Base-by-base conservation (phyloP, 2,329 filamentous ascomycete species). In the Colletotrichum karsti region DNA sequence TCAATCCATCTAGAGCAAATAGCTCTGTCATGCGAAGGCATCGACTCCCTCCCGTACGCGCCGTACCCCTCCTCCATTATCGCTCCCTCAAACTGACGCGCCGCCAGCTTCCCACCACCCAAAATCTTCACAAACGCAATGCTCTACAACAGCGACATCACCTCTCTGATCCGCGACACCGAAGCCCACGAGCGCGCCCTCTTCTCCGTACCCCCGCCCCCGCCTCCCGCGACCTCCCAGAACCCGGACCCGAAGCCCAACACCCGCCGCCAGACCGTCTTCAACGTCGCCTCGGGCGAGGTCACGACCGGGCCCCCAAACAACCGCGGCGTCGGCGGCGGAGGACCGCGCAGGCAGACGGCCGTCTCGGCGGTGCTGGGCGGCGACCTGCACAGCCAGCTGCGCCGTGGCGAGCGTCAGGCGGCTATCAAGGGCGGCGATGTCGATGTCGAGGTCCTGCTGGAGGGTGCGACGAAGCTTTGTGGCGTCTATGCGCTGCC, bases 91-190 rank as follows among this genome's bases (percentile, higher is more conserved):
- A 46, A 67, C 62, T 71, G 62, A 69, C 54, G 70, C 59, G 56
- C 68, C 63, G 56, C 54, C 71, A 97, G 94, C 35, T 98, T 98
- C 74, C 93, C 93, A 42, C 89, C 89, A 2, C 93, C 95, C n/a
- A 97, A 93, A 75, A 94, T 96, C 76, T 99, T 98, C 82, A 96
- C 95, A 73, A 98, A 97, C 78, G 94, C 96, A 35, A 87, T 99
- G 41, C 90, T 98, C 54, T 91, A 92, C 63, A 91, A 91, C 72
- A 91, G 95, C 79, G 96, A 99, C 79, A 98, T 99, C 73, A 98
- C 96, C 4, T 89, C 93, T 12, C 84, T 99, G 53, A 98, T 99
- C 75, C 93, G 96, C 69, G 96, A 99, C 78, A 98, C 95, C 4
- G 96, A 99, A 80, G 83, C 92, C 22, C 95, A 98, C 81, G 96